Evolutionary conservation across 1,284 basidiomycete genomes (phyloP).

Genomic region (Coniferiporia weirii): DNA sequence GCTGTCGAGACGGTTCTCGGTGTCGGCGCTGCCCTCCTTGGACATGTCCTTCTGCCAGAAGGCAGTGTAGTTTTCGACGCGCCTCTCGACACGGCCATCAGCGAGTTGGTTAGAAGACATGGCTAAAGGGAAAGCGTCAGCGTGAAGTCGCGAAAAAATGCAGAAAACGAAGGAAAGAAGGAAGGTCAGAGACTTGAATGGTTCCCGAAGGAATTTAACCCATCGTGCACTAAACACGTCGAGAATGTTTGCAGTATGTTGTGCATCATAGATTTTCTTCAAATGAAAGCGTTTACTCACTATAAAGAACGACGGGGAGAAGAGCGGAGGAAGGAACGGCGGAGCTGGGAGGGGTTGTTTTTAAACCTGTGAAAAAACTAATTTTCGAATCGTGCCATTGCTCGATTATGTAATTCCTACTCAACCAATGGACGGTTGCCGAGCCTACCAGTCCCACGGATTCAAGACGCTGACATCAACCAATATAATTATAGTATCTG

Average conservation of each 20-base stretch:
- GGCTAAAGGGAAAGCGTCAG: conserved; percentile 11
- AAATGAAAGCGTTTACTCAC: conserved; percentile 6
- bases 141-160: neutral
- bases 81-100: conserved; percentile 77
- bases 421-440: no score
- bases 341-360: neutral
- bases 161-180: conserved; percentile 3
- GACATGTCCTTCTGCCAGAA: conserved; percentile 90
- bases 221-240: conserved; percentile 54
- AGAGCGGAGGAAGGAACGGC: neutral
- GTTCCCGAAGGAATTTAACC: conserved; percentile 58
- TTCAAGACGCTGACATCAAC: no score
- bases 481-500: neutral
- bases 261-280: conserved; percentile 9
- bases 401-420: neutral
- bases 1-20: conserved; percentile 71
- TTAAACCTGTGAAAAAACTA: neutral
- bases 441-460: no score
- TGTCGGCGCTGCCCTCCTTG: conserved; percentile 68
- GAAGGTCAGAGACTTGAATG: conserved; percentile 71
- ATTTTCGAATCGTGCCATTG: conserved; percentile 6
- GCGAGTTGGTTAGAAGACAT: conserved; percentile 30
- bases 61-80: conserved; percentile 88
- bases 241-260: conserved; percentile 40
- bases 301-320: neutral